Base-by-base conservation (phyloP, 371 early-diverging fungal genomes). In the Cokeromyces recurvatus region DNA sequence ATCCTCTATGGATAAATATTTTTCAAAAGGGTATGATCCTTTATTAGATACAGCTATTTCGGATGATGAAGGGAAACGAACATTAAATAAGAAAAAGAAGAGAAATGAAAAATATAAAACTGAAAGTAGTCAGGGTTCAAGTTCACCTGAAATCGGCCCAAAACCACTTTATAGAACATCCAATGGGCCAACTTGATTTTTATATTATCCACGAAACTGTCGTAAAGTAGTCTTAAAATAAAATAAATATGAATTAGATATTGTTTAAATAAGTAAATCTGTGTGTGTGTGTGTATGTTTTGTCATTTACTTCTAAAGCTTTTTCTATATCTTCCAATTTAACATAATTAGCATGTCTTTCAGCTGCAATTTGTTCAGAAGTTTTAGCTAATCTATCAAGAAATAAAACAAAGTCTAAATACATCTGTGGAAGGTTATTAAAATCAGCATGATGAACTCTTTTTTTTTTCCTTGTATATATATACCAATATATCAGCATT, bases 1-100 rank as follows among this genome's bases (percentile, higher is more conserved):
- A 3, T 74, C 81, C 6, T 69, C 81, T 4, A 83, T 90, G 75
- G 88, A 90, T 59, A 83, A 82, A 51, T 84, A 82, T 44, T 90
- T 90, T 64, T 62, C 75, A 19, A 57, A 73, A 9, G 69, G 64
- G 10, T 90, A 87, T 63, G 77, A 87, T 62, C 88, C 90, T 20
- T 50, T 55, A 16, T 47, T 75, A 12, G 90, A 90, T 55, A 65
- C 73, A 9, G n/a, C n/a, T n/a, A 78, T 73, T 60, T 70, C 59
- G 2, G 78, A 79, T 48, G 55, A 58, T 24, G 74, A 68, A 48
- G 74, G 66, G 39, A 40, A 77, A 54, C n/a, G n/a, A n/a, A n/a
- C n/a, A n/a, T n/a, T n/a, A n/a, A n/a, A n/a, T n/a, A n/a, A n/a
- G n/a, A n/a, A n/a, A n/a, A n/a, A n/a, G n/a, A n/a, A n/a, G n/a